phyloP scores from a whole-genome alignment of 177 flowering plant species.

The Vitis hybrid region DNA sequence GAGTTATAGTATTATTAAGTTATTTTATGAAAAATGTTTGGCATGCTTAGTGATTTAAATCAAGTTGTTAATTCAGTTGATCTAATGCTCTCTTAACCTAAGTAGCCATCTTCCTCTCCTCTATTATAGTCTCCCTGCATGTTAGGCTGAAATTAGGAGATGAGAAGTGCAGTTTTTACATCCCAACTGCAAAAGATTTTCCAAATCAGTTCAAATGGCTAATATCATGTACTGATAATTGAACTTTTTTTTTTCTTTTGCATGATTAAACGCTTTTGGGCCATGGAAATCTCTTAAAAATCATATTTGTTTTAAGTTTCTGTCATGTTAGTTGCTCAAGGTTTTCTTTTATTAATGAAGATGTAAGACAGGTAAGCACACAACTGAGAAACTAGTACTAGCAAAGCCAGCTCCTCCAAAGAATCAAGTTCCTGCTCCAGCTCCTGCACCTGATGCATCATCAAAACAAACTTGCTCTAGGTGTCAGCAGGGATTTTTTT shows the following conservation, averaged over 20 bases:
- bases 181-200: too few species aligned
- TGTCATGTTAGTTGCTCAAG: slow-evolving; percentile 4
- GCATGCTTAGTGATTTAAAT: too few species aligned
- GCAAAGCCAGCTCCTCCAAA: slow-evolving; percentile 36
- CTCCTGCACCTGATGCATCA: slow-evolving; percentile 34
- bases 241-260: not conserved
- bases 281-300: not conserved
- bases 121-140: too few species aligned
- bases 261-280: not conserved
- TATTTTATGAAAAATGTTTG: too few species aligned
- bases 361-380: slow-evolving; percentile 92
- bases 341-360: slow-evolving; percentile 41
- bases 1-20: too few species aligned
- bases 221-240: not conserved
- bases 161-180: too few species aligned
- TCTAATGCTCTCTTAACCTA: too few species aligned
- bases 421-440: slow-evolving; percentile 31
- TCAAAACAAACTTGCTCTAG: slow-evolving; percentile 69
- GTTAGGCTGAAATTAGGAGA: too few species aligned
- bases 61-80: too few species aligned
- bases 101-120: too few species aligned
- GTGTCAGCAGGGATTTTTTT: slow-evolving; percentile 91
- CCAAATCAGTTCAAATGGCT: too few species aligned
- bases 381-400: slow-evolving; percentile 81
- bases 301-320: not conserved